Percentiles rank a stretch among this genome's conserved stretches.
Conservation (phyloP, 768 basidiomycete species). For the Cyclocybe cylindracea region DNA sequence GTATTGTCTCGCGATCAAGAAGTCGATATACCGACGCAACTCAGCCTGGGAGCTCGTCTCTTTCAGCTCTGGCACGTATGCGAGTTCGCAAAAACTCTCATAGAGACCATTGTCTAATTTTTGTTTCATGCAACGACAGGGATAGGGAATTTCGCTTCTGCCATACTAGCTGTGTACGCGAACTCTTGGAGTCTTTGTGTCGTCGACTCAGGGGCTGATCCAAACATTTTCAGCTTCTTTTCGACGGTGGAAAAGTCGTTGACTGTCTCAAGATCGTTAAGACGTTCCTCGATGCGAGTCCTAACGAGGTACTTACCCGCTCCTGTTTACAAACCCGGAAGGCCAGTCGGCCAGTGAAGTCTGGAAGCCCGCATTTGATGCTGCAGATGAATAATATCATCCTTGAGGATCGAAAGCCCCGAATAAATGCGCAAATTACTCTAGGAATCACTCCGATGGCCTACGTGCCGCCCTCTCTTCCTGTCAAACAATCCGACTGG, state of each 20-base stretch:
- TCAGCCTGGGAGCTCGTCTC: constrained; percentile 53
- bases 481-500: constrained; percentile 51
- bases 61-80: constrained; percentile 61
- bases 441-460: constrained; percentile 44
- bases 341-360: constrained; percentile 44
- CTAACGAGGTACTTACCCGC: constrained; percentile 65
- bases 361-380: constrained; percentile 56
- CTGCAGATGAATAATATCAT: constrained; percentile 37
- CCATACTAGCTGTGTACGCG: constrained; percentile 51
- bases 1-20: constrained; percentile 47
- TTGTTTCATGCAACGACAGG: constrained; percentile 20
- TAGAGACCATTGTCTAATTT: not conserved
- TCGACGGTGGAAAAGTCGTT: constrained; percentile 52
- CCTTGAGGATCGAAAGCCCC: not conserved
- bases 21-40: constrained; percentile 49
- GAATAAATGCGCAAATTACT: not conserved
- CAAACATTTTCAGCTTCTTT: constrained; percentile 34
- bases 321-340: constrained; percentile 71
- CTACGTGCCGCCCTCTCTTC: constrained; percentile 51
- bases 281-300: constrained; percentile 57
- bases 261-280: constrained; percentile 55
- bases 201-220: not conserved
- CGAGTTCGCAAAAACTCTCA: constrained; percentile 13
- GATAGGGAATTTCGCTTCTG: constrained; percentile 61
- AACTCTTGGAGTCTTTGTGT: not conserved